Evolutionary conservation across 2,329 filamentous ascomycete genomes (phyloP).

Genomic region (Chaetothyriales sp.): DNA sequence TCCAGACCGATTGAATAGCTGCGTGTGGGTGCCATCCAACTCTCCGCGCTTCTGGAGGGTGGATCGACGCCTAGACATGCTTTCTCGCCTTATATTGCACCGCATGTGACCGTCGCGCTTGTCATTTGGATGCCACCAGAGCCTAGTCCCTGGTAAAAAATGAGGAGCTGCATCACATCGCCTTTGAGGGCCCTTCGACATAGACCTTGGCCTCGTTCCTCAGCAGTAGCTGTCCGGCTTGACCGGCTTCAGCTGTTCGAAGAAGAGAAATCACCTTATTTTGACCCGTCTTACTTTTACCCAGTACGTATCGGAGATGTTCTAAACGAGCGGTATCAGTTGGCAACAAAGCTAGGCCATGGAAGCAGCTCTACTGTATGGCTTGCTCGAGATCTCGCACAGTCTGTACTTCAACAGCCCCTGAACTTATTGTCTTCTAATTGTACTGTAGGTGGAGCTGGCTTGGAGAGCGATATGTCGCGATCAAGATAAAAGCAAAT

Average conservation of each 20-base stretch:
- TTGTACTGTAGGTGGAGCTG: not conserved
- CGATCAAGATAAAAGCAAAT: not conserved
- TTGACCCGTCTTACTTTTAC: constrained; percentile 23
- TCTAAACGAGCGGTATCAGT: constrained; percentile 22
- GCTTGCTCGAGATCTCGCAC: constrained; percentile 24
- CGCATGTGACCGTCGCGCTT: not conserved
- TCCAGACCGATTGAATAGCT: no score
- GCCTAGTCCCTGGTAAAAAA: not conserved
- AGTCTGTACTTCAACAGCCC: not conserved
- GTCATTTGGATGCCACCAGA: no score
- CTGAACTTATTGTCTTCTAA: not conserved
- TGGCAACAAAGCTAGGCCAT: constrained; percentile 22
- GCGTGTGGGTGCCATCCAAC: no score
- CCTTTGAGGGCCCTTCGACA: not conserved
- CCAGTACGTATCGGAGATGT: constrained; percentile 25
- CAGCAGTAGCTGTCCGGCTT: not conserved
- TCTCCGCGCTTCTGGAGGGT: no score
- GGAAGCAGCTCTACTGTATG: constrained; percentile 25
- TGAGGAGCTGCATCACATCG: not conserved
- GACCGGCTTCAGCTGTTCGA: constrained; percentile 17
- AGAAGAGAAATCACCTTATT: constrained; percentile 24
- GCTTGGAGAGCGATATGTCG: not conserved
- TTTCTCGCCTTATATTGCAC: no score
- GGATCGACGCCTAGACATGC: no score
- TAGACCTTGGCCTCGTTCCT: not conserved